phyloP scores from a whole-genome alignment of 495 filamentous ascomycete species.

The Aspergillus diversus region DNA sequence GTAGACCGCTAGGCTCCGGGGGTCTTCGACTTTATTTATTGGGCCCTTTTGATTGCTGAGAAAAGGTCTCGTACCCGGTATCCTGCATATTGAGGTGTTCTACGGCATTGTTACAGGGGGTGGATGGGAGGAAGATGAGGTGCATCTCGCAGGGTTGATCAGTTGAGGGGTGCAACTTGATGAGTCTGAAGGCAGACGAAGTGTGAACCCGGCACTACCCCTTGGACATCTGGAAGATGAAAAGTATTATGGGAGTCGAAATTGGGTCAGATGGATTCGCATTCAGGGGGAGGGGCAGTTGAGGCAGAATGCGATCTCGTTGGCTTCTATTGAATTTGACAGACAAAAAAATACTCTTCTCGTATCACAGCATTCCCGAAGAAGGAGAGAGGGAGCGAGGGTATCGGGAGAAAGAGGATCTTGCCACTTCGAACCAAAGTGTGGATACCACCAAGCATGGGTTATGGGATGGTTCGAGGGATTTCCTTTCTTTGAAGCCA shows the following conservation, averaged over 20 bases:
- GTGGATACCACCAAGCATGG: neutral
- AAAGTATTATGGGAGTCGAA: neutral
- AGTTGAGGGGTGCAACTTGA: constrained; percentile 6
- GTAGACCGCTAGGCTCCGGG: constrained; percentile 15
- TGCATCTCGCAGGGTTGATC: constrained; percentile 12
- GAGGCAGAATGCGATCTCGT: neutral
- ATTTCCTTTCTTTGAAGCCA: neutral
- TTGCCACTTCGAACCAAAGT: neutral
- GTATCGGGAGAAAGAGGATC: neutral
- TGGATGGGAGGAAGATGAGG: neutral
- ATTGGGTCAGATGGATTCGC: neutral
- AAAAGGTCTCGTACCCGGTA: no score
- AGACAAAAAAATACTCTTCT: neutral
- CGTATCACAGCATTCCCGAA: constrained; percentile 4
- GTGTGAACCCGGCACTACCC: neutral
- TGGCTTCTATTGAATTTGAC: neutral
- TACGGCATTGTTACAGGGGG: neutral
- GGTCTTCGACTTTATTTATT: neutral
- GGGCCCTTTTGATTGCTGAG: no score
- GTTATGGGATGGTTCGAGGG: neutral
- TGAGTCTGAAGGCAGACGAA: neutral
- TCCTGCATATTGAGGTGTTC: neutral
- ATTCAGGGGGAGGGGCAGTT: neutral
- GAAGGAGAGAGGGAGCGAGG: constrained; percentile 1
- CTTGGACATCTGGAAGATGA: neutral